Evolutionary conservation across 1,284 basidiomycete species (phyloP).

Genomic region (Cerrena zonata): DNA sequence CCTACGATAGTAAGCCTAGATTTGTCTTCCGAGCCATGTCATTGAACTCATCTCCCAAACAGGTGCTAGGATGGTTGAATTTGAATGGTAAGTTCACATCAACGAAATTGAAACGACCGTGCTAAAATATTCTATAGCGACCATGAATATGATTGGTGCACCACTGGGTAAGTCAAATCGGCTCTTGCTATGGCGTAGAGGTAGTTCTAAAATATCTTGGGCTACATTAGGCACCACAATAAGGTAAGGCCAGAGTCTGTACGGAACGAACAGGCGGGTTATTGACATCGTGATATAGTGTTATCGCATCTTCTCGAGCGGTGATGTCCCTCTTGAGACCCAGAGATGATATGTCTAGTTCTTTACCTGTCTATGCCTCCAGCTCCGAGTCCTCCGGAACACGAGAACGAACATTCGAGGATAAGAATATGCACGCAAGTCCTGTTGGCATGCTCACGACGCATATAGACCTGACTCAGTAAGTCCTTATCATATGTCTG

Average conservation of each 20-base stretch:
- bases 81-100: slow-evolving; percentile 3
- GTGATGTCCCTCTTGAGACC: slow-evolving; percentile 3
- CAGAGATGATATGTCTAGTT: too few relatives aligned
- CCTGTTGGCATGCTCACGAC: too few relatives aligned
- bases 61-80: not conserved
- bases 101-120: not conserved
- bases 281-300: not conserved
- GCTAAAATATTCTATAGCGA: not conserved
- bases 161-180: slow-evolving; percentile 2
- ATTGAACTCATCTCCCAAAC: not conserved
- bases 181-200: not conserved
- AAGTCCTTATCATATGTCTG: too few relatives aligned
- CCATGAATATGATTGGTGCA: slow-evolving; percentile 1
- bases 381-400: too few relatives aligned
- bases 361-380: too few relatives aligned
- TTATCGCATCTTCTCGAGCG: slow-evolving; percentile 6
- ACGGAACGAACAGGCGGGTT: not conserved
- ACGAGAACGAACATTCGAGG: too few relatives aligned
- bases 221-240: not conserved
- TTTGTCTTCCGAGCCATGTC: not conserved
- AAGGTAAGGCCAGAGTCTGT: slow-evolving; percentile 1
- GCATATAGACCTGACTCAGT: too few relatives aligned
- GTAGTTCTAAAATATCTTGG: not conserved
- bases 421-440: too few relatives aligned
- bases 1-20: slow-evolving; percentile 4